Evolutionary conservation across 2,329 filamentous ascomycete species (phyloP), one percentile per base, ranked within the genome.

Genomic region (Aspergillus novofumigatus): DNA sequence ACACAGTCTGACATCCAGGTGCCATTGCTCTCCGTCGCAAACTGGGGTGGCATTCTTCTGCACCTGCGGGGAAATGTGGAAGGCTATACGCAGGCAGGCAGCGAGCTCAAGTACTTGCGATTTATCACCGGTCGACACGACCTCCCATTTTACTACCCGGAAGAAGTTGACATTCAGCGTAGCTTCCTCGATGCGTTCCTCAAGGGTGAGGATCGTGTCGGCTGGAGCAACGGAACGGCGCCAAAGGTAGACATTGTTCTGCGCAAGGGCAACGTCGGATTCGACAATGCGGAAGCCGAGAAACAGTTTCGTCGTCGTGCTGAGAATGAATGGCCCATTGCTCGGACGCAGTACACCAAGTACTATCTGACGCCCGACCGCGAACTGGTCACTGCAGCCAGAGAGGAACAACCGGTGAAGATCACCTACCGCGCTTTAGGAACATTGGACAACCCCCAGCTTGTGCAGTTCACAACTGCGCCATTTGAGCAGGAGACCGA

Each of bases 161-260:
- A 89, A 50, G 85, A 89, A 60, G 86, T 88, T 0, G 84, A 87
- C 59, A 63, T 90, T 0, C 88, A 90, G 65, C 79, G 77, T 49
- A 84, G 82, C 61, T 91, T 91, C 68, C 74, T 90, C 0, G 85
- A 89, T 57, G 87, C 87, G 0, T 91, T 91, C 66, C 78, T 91
- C 38, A 90, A 89, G 62, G 84, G 79, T 1, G 79, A 89, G 0
- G 88, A 90, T 63, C 74, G 77, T 0, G 77, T 76, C 1, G 73
- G 73, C 8, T 74, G 69, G 72, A 65, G 65, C 1, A 62, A 61
- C 4, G 84, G 86, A 26, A 83, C 84, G 54, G 73, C 86, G 0
- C 78, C 87, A 0, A 79, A 83, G 0, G 85, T 90, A 1, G 81
- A 80, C 45, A 65, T 90, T 0, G 79, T 84, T 0, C 73, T 90